Percentiles rank a stretch among this genome's conserved stretches.
Evolutionary conservation across 345 rosid genomes (phyloP).

Genomic region (Anastatica hierochuntica): DNA sequence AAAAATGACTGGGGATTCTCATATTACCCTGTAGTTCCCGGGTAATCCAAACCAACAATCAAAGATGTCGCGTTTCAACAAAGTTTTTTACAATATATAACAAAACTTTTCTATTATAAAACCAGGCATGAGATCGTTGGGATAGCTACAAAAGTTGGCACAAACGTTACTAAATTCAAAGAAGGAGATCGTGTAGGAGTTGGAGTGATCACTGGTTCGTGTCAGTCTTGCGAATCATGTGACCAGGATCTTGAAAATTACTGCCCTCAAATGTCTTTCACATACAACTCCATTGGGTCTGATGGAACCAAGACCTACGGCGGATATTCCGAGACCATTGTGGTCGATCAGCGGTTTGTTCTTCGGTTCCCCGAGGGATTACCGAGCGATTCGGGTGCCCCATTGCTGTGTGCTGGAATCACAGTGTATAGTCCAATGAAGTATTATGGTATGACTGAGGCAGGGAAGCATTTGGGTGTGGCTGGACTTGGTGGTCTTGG

Average conservation of each 20-base stretch:
- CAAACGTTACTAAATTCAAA: constrained; percentile 54
- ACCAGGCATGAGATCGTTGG: constrained; percentile 87
- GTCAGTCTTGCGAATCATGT: constrained; percentile 64
- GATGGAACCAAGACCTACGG: constrained; percentile 66
- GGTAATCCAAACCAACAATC: constrained; percentile 47
- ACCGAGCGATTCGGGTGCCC: constrained; percentile 62
- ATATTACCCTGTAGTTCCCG: constrained; percentile 67
- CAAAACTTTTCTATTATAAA: not conserved
- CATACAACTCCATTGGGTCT: constrained; percentile 37
- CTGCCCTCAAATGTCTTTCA: constrained; percentile 42
- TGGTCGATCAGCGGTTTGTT: constrained; percentile 66
- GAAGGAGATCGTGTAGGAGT: constrained; percentile 68
- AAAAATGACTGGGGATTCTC: constrained; percentile 74
- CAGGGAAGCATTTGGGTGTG: constrained; percentile 80
- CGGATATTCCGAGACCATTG: constrained; percentile 66
- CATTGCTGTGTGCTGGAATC: constrained; percentile 78
- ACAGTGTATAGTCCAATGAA: constrained; percentile 88
- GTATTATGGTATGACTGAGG: constrained; percentile 73
- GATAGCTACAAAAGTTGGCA: constrained; percentile 49
- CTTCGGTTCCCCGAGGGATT: constrained; percentile 52
- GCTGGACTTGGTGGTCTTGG: constrained; percentile 93
- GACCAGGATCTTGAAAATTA: constrained; percentile 67
- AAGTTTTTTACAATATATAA: not conserved
- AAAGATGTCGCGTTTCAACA: too few species aligned
- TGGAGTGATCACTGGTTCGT: constrained; percentile 63